A percentile compares a stretch with the other conserved stretches of the same genome.
phyloP scores from a whole-genome alignment of 345 rosid genomes.

The Triadica sebifera region DNA sequence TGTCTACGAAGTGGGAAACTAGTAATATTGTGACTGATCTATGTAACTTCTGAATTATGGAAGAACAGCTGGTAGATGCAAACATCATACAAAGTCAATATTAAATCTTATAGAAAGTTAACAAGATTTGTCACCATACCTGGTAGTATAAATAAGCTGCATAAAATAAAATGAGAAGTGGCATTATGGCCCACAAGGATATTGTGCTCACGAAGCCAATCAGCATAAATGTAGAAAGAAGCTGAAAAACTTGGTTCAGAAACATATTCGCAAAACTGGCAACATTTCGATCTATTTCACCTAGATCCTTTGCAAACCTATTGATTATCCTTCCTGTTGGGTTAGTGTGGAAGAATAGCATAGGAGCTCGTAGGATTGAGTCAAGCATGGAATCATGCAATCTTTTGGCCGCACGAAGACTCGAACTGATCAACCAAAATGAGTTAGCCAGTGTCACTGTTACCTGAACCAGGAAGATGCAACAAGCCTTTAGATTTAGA shows the following conservation, averaged over 20 bases:
- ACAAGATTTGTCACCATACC: slow-evolving; percentile 27
- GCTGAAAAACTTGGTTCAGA: slow-evolving; percentile 74
- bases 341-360: slow-evolving; percentile 96
- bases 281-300: slow-evolving; percentile 86
- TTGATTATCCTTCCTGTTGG: slow-evolving; percentile 91
- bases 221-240: slow-evolving; percentile 85
- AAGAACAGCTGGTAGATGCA: not conserved
- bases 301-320: slow-evolving; percentile 95
- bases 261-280: slow-evolving; percentile 72
- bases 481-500: not conserved
- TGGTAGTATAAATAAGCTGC: slow-evolving; percentile 89
- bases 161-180: slow-evolving; percentile 87
- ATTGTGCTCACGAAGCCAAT: slow-evolving; percentile 94
- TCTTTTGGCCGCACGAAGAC: slow-evolving; percentile 81
- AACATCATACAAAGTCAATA: not conserved
- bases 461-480: slow-evolving; percentile 54
- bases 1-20: not conserved
- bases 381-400: slow-evolving; percentile 91
- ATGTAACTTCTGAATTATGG: not conserved
- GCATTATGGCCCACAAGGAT: slow-evolving; percentile 99
- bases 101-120: not conserved
- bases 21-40: not conserved
- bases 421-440: slow-evolving; percentile 82
- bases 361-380: slow-evolving; percentile 87
- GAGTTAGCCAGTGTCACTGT: slow-evolving; percentile 74